Evolutionary conservation across 257 asterid species (phyloP), one percentile per base, ranked within the genome.

Genomic region (Solanum chiquidenum): DNA sequence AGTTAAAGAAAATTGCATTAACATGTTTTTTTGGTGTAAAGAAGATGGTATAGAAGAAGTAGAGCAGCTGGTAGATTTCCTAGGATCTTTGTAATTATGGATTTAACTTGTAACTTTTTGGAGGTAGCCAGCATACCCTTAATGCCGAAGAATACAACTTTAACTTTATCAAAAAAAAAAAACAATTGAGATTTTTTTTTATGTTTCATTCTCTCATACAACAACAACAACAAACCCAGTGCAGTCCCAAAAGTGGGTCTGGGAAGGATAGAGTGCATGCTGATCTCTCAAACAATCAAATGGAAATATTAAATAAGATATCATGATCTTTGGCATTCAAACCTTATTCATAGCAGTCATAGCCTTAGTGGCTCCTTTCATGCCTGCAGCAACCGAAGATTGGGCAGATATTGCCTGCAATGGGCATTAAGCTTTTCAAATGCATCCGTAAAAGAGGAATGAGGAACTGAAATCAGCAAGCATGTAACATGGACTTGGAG

Each of bases 281-380:
- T 20, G 1, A 55, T 52, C 60, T 16, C 60, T 16, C 60, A 52
- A 13, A 52, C 35, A 79, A 79, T 0, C 85, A 69, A 85, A 52
- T 5, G n/a, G 62, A 49, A 86, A 72, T 8, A 35, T 6, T 46
- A 9, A 72, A 27, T 10, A 14, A 60, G 72, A 69, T 29, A 21
- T 12, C 46, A 9, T 3, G 31, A 83, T 58, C 49, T n/a, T 73
- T 83, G 4, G 40, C 18, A 35, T 37, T 52, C 89, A 34, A 73
- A 94, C 99, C 98, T 95, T 95, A 91, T 93, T 97, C 98, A 97
- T 95, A 40, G 99, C 96, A 76, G 93, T 85, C 99, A 97, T 97
- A 86, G 99, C 99, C 89, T 93, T 97, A 88, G 94, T 93, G 71
- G 99, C 99, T 89, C 99, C 99, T 89, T 94, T 93, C 96, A 97